Percentiles rank a stretch among this genome's conserved stretches.
Conservation (phyloP, 805 yeast genomes). For the Ogataea methylovora region DNA sequence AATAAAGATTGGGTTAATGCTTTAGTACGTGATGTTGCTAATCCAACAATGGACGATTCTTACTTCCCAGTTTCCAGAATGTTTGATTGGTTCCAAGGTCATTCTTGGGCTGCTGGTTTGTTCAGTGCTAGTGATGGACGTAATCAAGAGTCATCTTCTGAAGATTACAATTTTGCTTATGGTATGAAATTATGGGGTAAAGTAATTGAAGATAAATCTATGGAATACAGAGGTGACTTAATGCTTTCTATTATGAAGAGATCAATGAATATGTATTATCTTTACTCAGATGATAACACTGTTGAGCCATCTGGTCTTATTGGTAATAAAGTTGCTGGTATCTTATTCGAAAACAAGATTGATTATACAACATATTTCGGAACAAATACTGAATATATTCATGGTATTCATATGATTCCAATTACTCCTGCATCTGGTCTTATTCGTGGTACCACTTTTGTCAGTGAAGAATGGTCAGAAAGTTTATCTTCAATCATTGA, state of each 20-base stretch:
- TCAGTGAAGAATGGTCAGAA: slow-evolving; percentile 56
- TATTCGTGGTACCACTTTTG: slow-evolving; percentile 47
- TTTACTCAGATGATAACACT: slow-evolving; percentile 43
- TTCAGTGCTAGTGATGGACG: slow-evolving; percentile 68
- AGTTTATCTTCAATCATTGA: slow-evolving; percentile 38
- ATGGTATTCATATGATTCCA: slow-evolving; percentile 75
- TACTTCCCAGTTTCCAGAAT: slow-evolving; percentile 61
- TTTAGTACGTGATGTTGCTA: slow-evolving; percentile 61
- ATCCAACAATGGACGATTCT: slow-evolving; percentile 45
- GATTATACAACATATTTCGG: slow-evolving; percentile 76
- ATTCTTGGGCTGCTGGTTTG: slow-evolving; percentile 73
- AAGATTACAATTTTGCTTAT: slow-evolving; percentile 65
- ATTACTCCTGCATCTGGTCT: slow-evolving; percentile 61
- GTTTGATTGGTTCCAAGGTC: slow-evolving; percentile 73
- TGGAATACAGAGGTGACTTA: slow-evolving; percentile 49
- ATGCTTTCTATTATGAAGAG: slow-evolving; percentile 53
- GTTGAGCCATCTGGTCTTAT: slow-evolving; percentile 50
- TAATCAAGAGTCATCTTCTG: slow-evolving; percentile 68
- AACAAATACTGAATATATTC: slow-evolving; percentile 62
- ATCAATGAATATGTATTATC: slow-evolving; percentile 49
- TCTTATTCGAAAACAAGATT: slow-evolving; percentile 62
- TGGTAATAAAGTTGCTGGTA: slow-evolving; percentile 65
- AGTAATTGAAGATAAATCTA: slow-evolving; percentile 41
- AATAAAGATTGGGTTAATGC: slow-evolving; percentile 46
- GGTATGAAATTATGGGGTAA: slow-evolving; percentile 62